Base-by-base conservation (phyloP, 2,329 filamentous ascomycete species). In the Cladosporium sp. region DNA sequence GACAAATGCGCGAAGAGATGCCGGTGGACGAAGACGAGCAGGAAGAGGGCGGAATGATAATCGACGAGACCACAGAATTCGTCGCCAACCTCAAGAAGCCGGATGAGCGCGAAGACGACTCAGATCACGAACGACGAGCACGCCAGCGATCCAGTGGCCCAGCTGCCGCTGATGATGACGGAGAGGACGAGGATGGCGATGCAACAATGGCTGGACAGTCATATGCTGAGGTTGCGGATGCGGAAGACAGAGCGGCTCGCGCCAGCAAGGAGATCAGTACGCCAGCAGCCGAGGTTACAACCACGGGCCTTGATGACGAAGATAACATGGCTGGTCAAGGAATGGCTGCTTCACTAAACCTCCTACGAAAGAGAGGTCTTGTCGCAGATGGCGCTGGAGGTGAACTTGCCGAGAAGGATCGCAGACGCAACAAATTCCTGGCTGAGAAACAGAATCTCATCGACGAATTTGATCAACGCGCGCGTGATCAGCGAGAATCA, bases 1-100 rank as follows among this genome's bases (percentile, higher is more conserved):
- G 89, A 70, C 91, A 95, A 74, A 81, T 99, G 47, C 82, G 84
- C 67, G 87, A 91, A 75, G 88, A 91, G 71, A 78, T 86, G 74
- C 89, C 88, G 24, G 86, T 88, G 34, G 87, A 89, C 59, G 85
- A 85, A 28, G 80, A 85, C 3, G 81, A 79, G 18, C 81, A 84
- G 0, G 81, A 81, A 24, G 83, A 85, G 60, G 82, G 82, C 2
- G 94, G 93, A 1, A 82, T 99, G 1, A 86, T 97, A n/a, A 93
- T 99, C 66, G 94, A 97, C 68, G 95, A 97, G 75, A 97, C 94
- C 0, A 93, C 93, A 0, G 93, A 97, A 73, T 99, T 99, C 73
- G 91, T 99, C 34, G 90, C 93, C 30, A 92, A 92, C 64, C 80
- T 99, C 65, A 90, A 90, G 74, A 90, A 90, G 66, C 87, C 89